A percentile compares a stretch with the other conserved stretches of the same genome.
phyloP scores from a whole-genome alignment of 768 basidiomycete species.

The Suillus paluster region DNA sequence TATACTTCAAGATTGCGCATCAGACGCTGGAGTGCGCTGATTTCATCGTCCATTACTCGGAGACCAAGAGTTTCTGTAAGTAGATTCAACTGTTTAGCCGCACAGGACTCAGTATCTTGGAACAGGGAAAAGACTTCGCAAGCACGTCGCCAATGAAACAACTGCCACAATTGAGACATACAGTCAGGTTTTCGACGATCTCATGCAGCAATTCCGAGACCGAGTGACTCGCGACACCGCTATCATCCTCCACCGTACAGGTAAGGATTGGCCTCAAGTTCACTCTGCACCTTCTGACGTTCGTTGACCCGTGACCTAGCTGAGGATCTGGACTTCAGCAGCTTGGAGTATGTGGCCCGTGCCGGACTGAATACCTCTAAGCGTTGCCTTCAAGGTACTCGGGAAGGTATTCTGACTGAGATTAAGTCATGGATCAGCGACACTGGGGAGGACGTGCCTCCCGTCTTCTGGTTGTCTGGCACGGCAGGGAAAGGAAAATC shows the following conservation, averaged over 20 bases:
- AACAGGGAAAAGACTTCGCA: conserved; percentile 1
- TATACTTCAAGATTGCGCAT: conserved; percentile 7
- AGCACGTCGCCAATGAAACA: conserved; percentile 3
- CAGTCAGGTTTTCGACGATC: conserved; percentile 4
- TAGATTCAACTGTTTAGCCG: background rate
- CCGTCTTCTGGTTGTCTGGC: conserved; percentile 36
- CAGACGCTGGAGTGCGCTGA: conserved; percentile 13
- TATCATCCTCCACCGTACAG: background rate
- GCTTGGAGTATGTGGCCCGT: conserved; percentile 5
- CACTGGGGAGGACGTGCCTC: conserved; percentile 10
- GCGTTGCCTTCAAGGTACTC: conserved; percentile 24
- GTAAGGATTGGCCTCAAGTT: background rate
- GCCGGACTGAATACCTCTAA: conserved; percentile 9
- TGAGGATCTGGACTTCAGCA: background rate
- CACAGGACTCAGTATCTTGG: background rate
- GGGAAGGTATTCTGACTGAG: conserved; percentile 24
- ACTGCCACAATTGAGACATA: background rate
- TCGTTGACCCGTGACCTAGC: background rate
- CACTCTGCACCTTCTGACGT: background rate
- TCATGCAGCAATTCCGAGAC: conserved; percentile 15
- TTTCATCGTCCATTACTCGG: conserved; percentile 13
- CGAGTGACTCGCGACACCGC: conserved; percentile 6
- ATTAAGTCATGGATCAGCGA: conserved; percentile 28
- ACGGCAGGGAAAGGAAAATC: conserved; percentile 44
- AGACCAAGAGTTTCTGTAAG: conserved; percentile 15